Conservation (phyloP, 345 rosid genomes). For the Populus tremula region DNA sequence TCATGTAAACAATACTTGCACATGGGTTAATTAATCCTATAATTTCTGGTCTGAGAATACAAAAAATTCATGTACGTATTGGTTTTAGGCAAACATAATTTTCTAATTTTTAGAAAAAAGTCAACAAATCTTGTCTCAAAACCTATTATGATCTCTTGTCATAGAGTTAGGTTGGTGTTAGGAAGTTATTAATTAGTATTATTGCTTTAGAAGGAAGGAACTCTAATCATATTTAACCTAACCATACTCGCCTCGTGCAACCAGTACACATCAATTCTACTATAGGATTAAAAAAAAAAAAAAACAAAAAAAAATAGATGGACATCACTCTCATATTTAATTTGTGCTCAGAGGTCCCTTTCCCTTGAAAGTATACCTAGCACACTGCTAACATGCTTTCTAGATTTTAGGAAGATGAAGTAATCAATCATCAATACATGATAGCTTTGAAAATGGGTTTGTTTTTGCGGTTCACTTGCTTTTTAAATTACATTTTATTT, state of each 20-base stretch:
- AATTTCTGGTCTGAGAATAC: too few species aligned
- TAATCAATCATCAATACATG: too few species aligned
- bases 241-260: not conserved
- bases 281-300: too few species aligned
- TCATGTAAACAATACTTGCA: too few species aligned
- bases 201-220: not conserved
- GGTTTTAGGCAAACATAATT: too few species aligned
- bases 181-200: not conserved
- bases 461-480: too few species aligned
- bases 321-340: not conserved
- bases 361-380: not conserved
- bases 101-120: not conserved
- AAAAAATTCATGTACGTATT: too few species aligned
- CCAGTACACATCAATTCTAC: not conserved
- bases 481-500: too few species aligned
- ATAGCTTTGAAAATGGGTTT: too few species aligned
- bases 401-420: not conserved
- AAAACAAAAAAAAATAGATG: not conserved
- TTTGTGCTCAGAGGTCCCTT: not conserved
- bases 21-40: too few species aligned
- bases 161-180: not conserved
- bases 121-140: not conserved
- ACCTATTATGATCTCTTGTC: too few species aligned
- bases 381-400: not conserved
- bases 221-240: not conserved